Conservation (phyloP, 345 rosid species). For the Populus deltoides region DNA sequence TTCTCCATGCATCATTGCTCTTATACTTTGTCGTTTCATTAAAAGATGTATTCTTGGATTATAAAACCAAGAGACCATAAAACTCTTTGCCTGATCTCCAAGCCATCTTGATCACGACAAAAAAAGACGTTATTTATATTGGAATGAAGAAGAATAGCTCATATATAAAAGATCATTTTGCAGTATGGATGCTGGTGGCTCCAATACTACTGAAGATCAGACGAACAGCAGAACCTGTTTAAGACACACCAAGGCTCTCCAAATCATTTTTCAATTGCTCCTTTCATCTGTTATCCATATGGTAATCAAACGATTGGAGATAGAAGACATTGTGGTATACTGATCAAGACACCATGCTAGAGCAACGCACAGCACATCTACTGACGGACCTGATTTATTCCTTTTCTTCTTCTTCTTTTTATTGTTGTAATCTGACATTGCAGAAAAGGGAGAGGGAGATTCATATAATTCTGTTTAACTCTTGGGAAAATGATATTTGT, state of each 20-base stretch:
- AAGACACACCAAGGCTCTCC: not conserved
- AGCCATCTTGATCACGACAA: not conserved
- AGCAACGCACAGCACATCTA: not conserved
- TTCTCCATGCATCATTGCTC: too few relatives aligned
- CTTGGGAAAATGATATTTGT: slow-evolving; percentile 8
- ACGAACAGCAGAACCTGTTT: slow-evolving; percentile 37
- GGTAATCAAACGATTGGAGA: not conserved
- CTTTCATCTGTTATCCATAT: slow-evolving; percentile 7
- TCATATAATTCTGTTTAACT: not conserved
- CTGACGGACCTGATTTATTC: not conserved
- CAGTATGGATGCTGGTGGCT: slow-evolving; percentile 94
- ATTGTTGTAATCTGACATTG: not conserved
- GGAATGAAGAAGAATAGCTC: not conserved
- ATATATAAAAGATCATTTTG: slow-evolving; percentile 6
- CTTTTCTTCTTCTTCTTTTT: slow-evolving; percentile 5
- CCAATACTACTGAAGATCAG: slow-evolving; percentile 58
- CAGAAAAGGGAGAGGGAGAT: not conserved
- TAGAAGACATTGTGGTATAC: slow-evolving; percentile 1
- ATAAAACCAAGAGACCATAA: not conserved
- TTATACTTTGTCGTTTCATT: too few relatives aligned
- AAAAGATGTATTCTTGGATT: too few relatives aligned
- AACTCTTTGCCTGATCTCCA: not conserved
- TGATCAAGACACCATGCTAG: not conserved
- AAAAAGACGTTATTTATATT: not conserved
- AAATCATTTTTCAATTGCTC: not conserved